Evolutionary conservation across 345 rosid species (phyloP).

Genomic region (Camelina laxa): DNA sequence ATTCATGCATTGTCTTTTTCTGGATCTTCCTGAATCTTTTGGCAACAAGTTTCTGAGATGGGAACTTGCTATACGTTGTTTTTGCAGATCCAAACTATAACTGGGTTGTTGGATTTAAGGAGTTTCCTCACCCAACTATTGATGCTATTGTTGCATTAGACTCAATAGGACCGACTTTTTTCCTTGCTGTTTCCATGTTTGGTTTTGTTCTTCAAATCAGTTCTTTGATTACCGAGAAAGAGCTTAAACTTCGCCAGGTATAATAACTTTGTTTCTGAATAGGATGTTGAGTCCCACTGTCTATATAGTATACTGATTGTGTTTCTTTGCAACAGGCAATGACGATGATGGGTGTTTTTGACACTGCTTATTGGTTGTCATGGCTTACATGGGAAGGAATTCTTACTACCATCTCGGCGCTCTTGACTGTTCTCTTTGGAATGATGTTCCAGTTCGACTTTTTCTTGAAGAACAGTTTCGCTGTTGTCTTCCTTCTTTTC

Average conservation of each 20-base stretch:
- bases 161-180: conserved; percentile 71
- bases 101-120: conserved; percentile 82
- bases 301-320: not conserved
- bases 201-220: conserved; percentile 84
- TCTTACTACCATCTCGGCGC: conserved; percentile 67
- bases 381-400: conserved; percentile 91
- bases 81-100: conserved; percentile 66
- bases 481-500: conserved; percentile 74
- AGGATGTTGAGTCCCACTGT: not conserved
- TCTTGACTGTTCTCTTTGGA: conserved; percentile 79
- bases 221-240: conserved; percentile 80
- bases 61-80: not conserved
- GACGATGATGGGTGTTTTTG: conserved; percentile 89
- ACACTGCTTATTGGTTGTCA: conserved; percentile 87
- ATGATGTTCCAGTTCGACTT: conserved; percentile 94
- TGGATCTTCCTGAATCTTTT: not conserved
- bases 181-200: conserved; percentile 92
- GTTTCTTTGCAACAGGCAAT: conserved; percentile 59
- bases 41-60: conserved; percentile 18
- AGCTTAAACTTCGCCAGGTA: conserved; percentile 98
- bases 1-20: not conserved
- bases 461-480: conserved; percentile 83
- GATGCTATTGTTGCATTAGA: conserved; percentile 53
- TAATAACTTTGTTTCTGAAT: not conserved
- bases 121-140: conserved; percentile 80